Evolutionary conservation across 2,329 filamentous ascomycete genomes (phyloP).

Genomic region (Aspergillus spinulosporus): DNA sequence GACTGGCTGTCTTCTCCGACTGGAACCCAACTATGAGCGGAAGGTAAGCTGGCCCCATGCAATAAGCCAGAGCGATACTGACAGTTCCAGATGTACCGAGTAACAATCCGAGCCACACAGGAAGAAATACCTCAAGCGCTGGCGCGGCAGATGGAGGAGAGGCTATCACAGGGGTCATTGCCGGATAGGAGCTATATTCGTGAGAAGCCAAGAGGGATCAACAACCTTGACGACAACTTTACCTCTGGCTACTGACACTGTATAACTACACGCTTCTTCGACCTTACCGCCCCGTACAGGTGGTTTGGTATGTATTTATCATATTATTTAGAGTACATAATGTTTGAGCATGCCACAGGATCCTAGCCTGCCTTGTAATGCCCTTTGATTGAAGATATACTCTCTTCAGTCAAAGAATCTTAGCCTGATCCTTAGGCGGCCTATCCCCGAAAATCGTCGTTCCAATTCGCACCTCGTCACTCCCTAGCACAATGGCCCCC

Average conservation of each 20-base stretch:
- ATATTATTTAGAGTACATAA: constrained; percentile 19
- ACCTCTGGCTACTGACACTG: constrained; percentile 1
- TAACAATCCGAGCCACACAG: constrained; percentile 92
- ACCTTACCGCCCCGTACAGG: constrained; percentile 1
- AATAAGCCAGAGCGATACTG: not conserved
- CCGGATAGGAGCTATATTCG: constrained; percentile 11
- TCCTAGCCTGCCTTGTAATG: not conserved
- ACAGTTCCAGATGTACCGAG: constrained; percentile 78
- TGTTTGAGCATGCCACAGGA: constrained; percentile 9
- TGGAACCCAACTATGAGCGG: constrained; percentile 91
- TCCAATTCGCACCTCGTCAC: constrained; percentile 84
- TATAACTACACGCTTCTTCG: not conserved
- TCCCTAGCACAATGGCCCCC: constrained; percentile 78
- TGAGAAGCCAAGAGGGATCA: not conserved
- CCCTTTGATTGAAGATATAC: no score
- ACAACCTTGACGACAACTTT: not conserved
- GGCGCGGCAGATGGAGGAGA: constrained; percentile 83
- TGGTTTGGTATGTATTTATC: constrained; percentile 17
- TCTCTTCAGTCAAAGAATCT: constrained; percentile 50
- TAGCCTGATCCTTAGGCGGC: constrained; percentile 75
- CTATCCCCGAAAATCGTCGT: constrained; percentile 91
- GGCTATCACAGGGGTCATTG: constrained; percentile 59
- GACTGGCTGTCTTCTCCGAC: constrained; percentile 85
- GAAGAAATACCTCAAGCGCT: constrained; percentile 79
- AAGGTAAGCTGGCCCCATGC: constrained; percentile 63